A percentile compares a stretch with the other conserved stretches of the same genome.
Conservation (phyloP, 208 protist genomes). For the Endotrypanum monterogeii region DNA sequence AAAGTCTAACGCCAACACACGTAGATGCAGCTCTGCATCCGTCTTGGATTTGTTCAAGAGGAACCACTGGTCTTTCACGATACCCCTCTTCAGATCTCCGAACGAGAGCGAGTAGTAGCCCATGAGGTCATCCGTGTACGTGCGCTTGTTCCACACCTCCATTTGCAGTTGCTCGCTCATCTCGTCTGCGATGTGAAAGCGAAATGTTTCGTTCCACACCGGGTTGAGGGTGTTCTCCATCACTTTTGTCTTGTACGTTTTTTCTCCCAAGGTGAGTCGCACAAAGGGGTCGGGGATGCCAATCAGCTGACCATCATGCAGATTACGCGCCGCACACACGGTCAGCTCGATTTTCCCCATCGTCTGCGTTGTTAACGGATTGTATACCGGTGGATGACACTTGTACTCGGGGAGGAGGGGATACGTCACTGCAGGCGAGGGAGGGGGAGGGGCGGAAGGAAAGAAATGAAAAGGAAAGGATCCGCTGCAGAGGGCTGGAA, state of each 20-base stretch:
- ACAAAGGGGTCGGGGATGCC: slow-evolving; percentile 69
- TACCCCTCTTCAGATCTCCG: slow-evolving; percentile 45
- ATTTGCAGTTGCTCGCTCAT: slow-evolving; percentile 47
- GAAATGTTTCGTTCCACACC: slow-evolving; percentile 72
- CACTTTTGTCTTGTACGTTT: slow-evolving; percentile 73
- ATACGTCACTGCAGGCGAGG: not conserved
- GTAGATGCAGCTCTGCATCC: slow-evolving; percentile 63
- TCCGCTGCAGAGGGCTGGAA: too few relatives aligned
- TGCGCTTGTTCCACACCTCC: slow-evolving; percentile 71
- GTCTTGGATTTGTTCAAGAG: slow-evolving; percentile 59
- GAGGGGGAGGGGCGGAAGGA: not conserved
- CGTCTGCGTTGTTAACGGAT: not conserved
- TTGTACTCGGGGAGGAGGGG: too few relatives aligned
- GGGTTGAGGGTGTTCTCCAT: slow-evolving; percentile 53
- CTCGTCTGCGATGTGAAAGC: slow-evolving; percentile 70
- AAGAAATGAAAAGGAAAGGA: too few relatives aligned
- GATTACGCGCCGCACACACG: slow-evolving; percentile 64
- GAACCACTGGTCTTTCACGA: slow-evolving; percentile 74
- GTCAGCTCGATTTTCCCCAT: slow-evolving; percentile 83
- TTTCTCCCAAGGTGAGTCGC: slow-evolving; percentile 45
- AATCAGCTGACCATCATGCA: slow-evolving; percentile 44
- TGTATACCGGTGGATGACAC: too few relatives aligned
- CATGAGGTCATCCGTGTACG: slow-evolving; percentile 61
- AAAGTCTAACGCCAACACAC: slow-evolving; percentile 75
- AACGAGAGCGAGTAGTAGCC: slow-evolving; percentile 65